Evolutionary conservation across 1,284 basidiomycete genomes (phyloP).

Genomic region (Gomphus bonarii): DNA sequence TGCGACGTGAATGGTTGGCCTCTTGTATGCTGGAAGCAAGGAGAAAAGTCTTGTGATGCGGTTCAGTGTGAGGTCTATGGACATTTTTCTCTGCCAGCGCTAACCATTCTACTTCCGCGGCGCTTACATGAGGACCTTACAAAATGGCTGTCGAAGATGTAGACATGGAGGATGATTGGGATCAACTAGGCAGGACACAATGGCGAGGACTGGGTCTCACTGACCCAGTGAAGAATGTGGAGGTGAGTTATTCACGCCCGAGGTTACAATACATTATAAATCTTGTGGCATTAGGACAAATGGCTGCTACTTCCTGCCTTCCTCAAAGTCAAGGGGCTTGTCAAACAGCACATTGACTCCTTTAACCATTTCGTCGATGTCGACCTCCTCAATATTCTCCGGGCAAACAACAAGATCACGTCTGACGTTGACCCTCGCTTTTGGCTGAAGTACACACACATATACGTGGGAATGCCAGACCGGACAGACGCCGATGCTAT

Average conservation of each 20-base stretch:
- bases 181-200: constrained; percentile 39
- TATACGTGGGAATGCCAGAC: constrained; percentile 85
- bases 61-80: constrained; percentile 72
- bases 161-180: constrained; percentile 48
- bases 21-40: constrained; percentile 53
- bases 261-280: background rate
- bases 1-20: constrained; percentile 86
- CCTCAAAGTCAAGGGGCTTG: constrained; percentile 93
- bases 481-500: constrained; percentile 76
- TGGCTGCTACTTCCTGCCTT: constrained; percentile 95
- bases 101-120: too few relatives aligned
- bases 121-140: background rate
- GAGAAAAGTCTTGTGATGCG: constrained; percentile 54
- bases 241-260: constrained; percentile 38
- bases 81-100: constrained; percentile 28
- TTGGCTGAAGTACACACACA: constrained; percentile 96
- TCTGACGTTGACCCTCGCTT: constrained; percentile 97
- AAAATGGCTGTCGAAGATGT: constrained; percentile 4
- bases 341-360: constrained; percentile 99
- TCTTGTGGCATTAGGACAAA: constrained; percentile 63
- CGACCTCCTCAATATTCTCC: constrained; percentile 94
- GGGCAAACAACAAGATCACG: constrained; percentile 86
- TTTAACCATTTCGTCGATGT: constrained; percentile 99
- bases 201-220: constrained; percentile 68
- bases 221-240: constrained; percentile 70